Percentiles rank a stretch among this genome's conserved stretches.
Evolutionary conservation across 495 filamentous ascomycete species (phyloP).

Genomic region (Penicillium ucsense): DNA sequence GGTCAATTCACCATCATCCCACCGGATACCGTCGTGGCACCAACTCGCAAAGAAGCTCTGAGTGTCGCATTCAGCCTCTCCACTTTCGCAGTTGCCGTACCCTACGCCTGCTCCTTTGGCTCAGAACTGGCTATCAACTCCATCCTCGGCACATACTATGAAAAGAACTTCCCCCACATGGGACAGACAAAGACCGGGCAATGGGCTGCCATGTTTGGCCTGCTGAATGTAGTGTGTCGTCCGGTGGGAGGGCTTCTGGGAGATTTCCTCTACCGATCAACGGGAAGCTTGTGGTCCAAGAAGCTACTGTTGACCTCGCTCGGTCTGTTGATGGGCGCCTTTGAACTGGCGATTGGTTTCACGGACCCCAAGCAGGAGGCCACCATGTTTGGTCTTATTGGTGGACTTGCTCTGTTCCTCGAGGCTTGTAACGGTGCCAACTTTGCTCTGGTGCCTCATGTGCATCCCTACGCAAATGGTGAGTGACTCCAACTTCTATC

Average conservation of each 20-base stretch:
- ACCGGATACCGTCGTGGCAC: slow-evolving; percentile 51
- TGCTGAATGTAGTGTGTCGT: slow-evolving; percentile 69
- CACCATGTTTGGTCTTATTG: slow-evolving; percentile 70
- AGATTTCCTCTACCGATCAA: slow-evolving; percentile 59
- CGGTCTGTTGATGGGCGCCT: slow-evolving; percentile 52
- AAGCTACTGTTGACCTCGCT: slow-evolving; percentile 59
- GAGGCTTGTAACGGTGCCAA: slow-evolving; percentile 80
- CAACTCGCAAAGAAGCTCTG: slow-evolving; percentile 50
- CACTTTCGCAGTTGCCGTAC: slow-evolving; percentile 53
- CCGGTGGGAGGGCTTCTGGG: slow-evolving; percentile 65
- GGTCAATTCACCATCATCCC: slow-evolving; percentile 48
- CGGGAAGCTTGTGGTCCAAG: slow-evolving; percentile 61
- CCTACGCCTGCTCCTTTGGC: slow-evolving; percentile 84
- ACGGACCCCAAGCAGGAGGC: slow-evolving; percentile 46
- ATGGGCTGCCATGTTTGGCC: slow-evolving; percentile 87
- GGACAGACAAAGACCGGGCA: slow-evolving; percentile 61
- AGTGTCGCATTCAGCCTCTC: slow-evolving; percentile 54
- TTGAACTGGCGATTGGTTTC: slow-evolving; percentile 63
- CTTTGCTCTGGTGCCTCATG: slow-evolving; percentile 77
- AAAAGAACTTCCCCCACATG: slow-evolving; percentile 63
- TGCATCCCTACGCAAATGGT: slow-evolving; percentile 68
- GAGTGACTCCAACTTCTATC: slow-evolving; percentile 10
- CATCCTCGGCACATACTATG: slow-evolving; percentile 71
- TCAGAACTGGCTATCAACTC: slow-evolving; percentile 80
- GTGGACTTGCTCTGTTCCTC: slow-evolving; percentile 67